A percentile compares a stretch with the other conserved stretches of the same genome.
Evolutionary conservation across 2,329 filamentous ascomycete genomes (phyloP).

Genomic region (Paramyrothecium roridum): DNA sequence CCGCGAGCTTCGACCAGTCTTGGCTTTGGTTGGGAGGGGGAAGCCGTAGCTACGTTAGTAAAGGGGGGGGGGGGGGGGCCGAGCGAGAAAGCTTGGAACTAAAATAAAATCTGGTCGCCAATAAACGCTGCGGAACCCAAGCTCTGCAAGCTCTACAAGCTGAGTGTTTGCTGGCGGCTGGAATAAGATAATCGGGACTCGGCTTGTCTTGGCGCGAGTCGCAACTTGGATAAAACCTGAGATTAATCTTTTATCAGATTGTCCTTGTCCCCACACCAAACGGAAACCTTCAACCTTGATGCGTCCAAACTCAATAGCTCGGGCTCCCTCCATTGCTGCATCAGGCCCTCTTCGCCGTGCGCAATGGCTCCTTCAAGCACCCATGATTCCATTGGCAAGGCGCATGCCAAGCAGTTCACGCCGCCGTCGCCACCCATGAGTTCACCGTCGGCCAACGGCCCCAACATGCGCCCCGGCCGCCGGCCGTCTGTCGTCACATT

Average conservation of each 20-base stretch:
- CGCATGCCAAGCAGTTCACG: neutral
- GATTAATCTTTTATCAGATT: no score
- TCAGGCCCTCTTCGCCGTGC: neutral
- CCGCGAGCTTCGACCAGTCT: neutral
- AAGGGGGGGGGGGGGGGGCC: no score
- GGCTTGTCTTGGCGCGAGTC: no score
- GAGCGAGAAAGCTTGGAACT: no score
- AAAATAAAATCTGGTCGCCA: no score
- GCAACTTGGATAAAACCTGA: no score
- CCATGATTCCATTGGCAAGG: neutral
- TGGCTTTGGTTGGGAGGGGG: neutral
- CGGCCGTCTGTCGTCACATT: constrained; percentile 27
- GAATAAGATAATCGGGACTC: no score
- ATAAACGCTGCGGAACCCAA: no score
- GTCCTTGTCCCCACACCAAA: no score
- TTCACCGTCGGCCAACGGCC: constrained; percentile 23
- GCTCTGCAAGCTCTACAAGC: no score
- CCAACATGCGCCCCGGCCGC: constrained; percentile 19
- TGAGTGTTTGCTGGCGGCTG: no score
- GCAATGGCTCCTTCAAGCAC: neutral
- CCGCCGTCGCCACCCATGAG: constrained; percentile 16
- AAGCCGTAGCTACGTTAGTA: neutral
- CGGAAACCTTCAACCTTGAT: neutral
- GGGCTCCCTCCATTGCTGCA: no score
- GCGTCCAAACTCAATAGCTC: neutral